Evolutionary conservation across 106 monocot genomes (phyloP), one percentile per base, ranked within the genome.

Genomic region (Triglochin maritima): DNA sequence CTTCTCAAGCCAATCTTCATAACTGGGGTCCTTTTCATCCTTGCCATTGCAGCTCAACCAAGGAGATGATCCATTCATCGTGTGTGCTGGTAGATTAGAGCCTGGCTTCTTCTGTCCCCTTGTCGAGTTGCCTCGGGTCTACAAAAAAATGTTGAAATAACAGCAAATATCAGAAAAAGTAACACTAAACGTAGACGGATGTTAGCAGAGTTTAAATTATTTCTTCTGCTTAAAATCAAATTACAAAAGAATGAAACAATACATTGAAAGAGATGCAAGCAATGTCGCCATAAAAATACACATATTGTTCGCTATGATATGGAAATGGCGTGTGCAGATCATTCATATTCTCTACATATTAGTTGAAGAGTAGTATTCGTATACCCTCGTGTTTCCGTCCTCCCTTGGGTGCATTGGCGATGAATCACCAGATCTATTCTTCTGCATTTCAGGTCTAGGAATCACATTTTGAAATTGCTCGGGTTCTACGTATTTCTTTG

Each of bases 1-100:
- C 76, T 99, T 89, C 56, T 92, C 92, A 4, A 86, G 78, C 98
- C 98, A 99, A 49, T 98, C 92, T 49, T 89, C 83, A 43, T 68
- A 59, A 64, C 71, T 58, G 3, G 46, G 62, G 46, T 85, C 89
- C 52, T 74, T 87, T 14, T 91, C 83, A 57, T 66, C 84, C 47
- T 72, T 86, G 9, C 65, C n/a, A 47, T 11, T 72, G 58, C 69
- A 71, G 41, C 84, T 76, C 7, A 81, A 63, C 96, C 88, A 92
- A 46, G 75, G 75, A 58, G 76, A 77, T 48, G 81, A 65, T 9
- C 72, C 81, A 64, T 49, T 77, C 66, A 76, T 12, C 14, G 72
- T 50, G 50, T 79, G 56, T 59, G 79, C 81, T 58, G 81, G 80
- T 15, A 85, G 73, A 76, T 92, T 86, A 75, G 80, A 81, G 62